Evolutionary conservation across 164 flowering plant genomes (phyloP).

Genomic region (Umbilicus rupestris): DNA sequence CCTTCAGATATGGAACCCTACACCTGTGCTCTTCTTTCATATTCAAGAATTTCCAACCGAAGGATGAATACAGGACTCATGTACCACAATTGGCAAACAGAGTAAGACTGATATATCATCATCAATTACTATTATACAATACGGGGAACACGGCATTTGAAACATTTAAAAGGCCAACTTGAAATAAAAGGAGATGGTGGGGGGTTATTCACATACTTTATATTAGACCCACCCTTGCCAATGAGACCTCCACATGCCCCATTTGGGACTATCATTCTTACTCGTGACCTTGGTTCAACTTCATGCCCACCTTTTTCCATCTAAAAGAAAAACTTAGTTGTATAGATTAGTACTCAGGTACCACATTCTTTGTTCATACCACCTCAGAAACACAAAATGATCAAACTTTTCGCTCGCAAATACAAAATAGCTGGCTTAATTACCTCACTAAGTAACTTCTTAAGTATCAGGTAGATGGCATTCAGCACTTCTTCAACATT

Average conservation of each 20-base stretch:
- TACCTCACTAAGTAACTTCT: conserved; percentile 83
- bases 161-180: background rate
- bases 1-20: no score
- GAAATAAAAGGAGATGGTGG: background rate
- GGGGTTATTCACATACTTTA: conserved; percentile 48
- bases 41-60: no score
- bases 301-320: conserved; percentile 54
- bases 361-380: no score
- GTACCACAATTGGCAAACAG: no score
- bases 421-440: background rate
- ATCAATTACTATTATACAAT: background rate
- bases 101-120: no score
- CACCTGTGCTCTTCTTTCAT: no score
- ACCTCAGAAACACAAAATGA: background rate
- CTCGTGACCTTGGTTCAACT: conserved; percentile 56
- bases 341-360: background rate
- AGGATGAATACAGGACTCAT: no score
- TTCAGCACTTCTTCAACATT: conserved; percentile 43
- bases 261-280: conserved; percentile 87
- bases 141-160: background rate
- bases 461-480: conserved; percentile 75
- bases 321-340: conserved; percentile 26
- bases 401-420: background rate
- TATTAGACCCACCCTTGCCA: conserved; percentile 92
- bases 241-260: conserved; percentile 91